These are phyloP conservation scores for Allantophomopsis cytisporea DNA, from an alignment of 2,329 filamentous ascomycete species.

Conservation along the genomic window DNA sequence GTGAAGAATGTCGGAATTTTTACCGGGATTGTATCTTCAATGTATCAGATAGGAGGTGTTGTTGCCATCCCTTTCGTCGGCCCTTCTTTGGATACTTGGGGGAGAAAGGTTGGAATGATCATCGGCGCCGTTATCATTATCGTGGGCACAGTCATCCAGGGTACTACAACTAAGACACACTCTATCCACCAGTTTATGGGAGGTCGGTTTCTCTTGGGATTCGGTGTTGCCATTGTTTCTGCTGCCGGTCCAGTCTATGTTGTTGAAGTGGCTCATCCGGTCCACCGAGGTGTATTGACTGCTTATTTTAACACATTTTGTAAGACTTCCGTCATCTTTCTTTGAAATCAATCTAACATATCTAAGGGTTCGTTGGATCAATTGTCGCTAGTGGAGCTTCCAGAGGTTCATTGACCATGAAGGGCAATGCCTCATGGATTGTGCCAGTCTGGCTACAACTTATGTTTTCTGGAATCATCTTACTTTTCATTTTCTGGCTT, in stretches of 20 bases:
- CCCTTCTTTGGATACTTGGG: conserved; percentile 30
- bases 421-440: conserved; percentile 18
- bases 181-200: conserved; percentile 30
- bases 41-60: conserved; percentile 37
- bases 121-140: conserved; percentile 28
- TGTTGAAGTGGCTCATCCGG: conserved; percentile 31
- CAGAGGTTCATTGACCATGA: conserved; percentile 31
- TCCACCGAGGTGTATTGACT: conserved; percentile 27
- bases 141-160: conserved; percentile 31
- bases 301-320: conserved; percentile 16
- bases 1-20: conserved; percentile 29
- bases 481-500: conserved; percentile 22
- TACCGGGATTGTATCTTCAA: conserved; percentile 34
- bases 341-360: background rate
- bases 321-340: conserved; percentile 2
- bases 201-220: conserved; percentile 48
- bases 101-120: conserved; percentile 32
- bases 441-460: conserved; percentile 20
- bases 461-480: conserved; percentile 9
- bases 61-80: conserved; percentile 31
- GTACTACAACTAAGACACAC: conserved; percentile 17
- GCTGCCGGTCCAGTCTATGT: conserved; percentile 33
- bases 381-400: conserved; percentile 41
- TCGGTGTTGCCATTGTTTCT: conserved; percentile 33
- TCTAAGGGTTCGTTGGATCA: conserved; percentile 24